Base-by-base conservation (phyloP, 495 filamentous ascomycete species). In the Talaromyces adpressus region DNA sequence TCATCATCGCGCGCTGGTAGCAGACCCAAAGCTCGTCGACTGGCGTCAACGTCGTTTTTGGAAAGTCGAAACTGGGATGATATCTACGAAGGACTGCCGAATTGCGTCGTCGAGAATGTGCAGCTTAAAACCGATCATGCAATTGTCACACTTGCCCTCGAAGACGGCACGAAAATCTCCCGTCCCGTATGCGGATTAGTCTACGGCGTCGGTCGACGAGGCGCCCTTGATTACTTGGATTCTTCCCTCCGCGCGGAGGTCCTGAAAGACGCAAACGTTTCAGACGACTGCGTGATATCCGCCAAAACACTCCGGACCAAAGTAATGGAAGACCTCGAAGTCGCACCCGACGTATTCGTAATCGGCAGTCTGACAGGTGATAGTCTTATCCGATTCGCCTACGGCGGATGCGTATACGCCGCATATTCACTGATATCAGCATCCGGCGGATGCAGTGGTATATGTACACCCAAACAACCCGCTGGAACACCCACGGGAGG, bases 291-390 rank as follows among this genome's bases (percentile, higher is more conserved):
- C 11, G 63, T 47, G n/a, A 77, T 89, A 39, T 84, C 85, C 0
- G 81, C 77, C 6, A 79, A 81, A 62, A 86, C 83, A 0, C 73
- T 89, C 34, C 79, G 86, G n/a, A 64, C 72, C 45, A 82, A 81
- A 72, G 79, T 81, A 0, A 73, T 83, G 30, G 73, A 76, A 20
- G 79, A 81, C 60, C 70, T 87, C 23, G 82, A 88, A 67, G 73
- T 88, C 62, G 77, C 82, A 0, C 77, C 71, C 2, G 72, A 77
- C 23, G 72, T 88, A n/a, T 87, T 84, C 67, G 80, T 83, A 47
- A 82, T 87, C 39, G 86, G 86, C 9, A 88, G 86, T 59, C 66
- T 89, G 59, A 85, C 85, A 0, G 86, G 86, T 1, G 86, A 89
- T 67, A 87, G 85, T 4, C 76, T 89, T 2, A 81, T 89, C 32